Evolutionary conservation across 2,329 filamentous ascomycete genomes (phyloP), one percentile per base, ranked within the genome.

Genomic region (Zymoseptoria ardabiliae): DNA sequence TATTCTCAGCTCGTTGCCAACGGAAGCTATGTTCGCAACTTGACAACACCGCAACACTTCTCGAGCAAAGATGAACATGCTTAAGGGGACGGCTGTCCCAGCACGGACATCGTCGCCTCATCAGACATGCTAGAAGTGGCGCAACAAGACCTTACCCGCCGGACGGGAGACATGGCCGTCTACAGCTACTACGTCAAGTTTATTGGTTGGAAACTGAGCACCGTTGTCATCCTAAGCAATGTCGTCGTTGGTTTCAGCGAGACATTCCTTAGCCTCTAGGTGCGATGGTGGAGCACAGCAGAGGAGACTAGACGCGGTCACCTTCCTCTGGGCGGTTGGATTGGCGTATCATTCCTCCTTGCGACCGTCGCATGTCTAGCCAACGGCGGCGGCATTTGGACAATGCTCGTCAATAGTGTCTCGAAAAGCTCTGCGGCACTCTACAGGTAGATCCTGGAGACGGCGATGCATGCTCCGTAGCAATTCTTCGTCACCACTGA

Each of bases 281-380:
- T 81, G 6, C 75, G 79, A 58, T 77, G 77, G 68, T 82, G 77
- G 79, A 74, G 78, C 0, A 73, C 77, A 55, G 76, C 57, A 22
- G 59, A 54, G 17, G 48, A 48, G 8, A 52, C 50, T n/a, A 50
- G 45, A 7, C 20, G 25, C 17, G 28, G 11, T 6, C 49, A 49
- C 9, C 35, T 55, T 10, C 56, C 63, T n/a, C 56, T 64, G 3
- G 60, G 54, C 6, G 35, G 55, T 22, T 66, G 60, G 60, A 61
- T 64, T 28, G 59, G 56, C 2, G 54, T 62, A 9, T 58, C 55
- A 10, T 59, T 64, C 28, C 30, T 62, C 3, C 49, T 67, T 5
- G 63, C 63, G 11, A 55, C 58, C 17, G 58, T 64, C 45, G 61
- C 61, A 19, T 58, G 55, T 21, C 41, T 60, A 19, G 58, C 60